Percentiles rank a stretch among this genome's conserved stretches.
phyloP scores from a whole-genome alignment of 169 alveolate species.

The Eimeria tenella region DNA sequence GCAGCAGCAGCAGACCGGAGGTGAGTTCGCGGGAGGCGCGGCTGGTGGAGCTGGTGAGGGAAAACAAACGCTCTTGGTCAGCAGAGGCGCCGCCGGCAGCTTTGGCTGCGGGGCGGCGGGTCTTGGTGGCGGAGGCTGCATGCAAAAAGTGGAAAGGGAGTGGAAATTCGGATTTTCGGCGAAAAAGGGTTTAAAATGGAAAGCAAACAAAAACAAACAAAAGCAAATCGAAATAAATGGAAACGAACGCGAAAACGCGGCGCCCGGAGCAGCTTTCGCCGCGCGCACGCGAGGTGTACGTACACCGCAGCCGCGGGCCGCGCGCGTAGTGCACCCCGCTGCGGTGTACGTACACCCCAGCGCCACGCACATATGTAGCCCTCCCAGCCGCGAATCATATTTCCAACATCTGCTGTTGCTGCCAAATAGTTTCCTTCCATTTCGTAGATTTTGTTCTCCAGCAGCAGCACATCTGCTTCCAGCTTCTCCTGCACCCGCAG shows the following conservation, averaged over 20 bases:
- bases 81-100: background rate
- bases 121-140: conserved; percentile 46
- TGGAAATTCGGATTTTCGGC: background rate
- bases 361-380: conserved; percentile 79
- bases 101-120: conserved; percentile 46
- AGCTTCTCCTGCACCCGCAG: conserved; percentile 72
- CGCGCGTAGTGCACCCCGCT: too few relatives aligned
- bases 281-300: too few relatives aligned
- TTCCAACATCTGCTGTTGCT: conserved; percentile 83
- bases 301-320: too few relatives aligned
- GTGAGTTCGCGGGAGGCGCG: conserved; percentile 30
- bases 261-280: too few relatives aligned
- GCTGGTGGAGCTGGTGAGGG: conserved; percentile 59
- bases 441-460: conserved; percentile 81
- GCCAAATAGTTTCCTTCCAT: conserved; percentile 82
- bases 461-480: conserved; percentile 75
- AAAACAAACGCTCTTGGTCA: conserved; percentile 39
- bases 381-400: conserved; percentile 85
- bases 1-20: background rate
- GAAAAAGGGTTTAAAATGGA: background rate
- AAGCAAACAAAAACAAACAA: too few relatives aligned
- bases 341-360: background rate
- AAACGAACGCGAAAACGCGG: too few relatives aligned
- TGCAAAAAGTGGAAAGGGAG: background rate
- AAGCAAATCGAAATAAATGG: too few relatives aligned